A percentile compares a stretch with the other conserved stretches of the same genome.
Evolutionary conservation across 495 filamentous ascomycete genomes (phyloP).

Genomic region (Emericellopsis terricola): DNA sequence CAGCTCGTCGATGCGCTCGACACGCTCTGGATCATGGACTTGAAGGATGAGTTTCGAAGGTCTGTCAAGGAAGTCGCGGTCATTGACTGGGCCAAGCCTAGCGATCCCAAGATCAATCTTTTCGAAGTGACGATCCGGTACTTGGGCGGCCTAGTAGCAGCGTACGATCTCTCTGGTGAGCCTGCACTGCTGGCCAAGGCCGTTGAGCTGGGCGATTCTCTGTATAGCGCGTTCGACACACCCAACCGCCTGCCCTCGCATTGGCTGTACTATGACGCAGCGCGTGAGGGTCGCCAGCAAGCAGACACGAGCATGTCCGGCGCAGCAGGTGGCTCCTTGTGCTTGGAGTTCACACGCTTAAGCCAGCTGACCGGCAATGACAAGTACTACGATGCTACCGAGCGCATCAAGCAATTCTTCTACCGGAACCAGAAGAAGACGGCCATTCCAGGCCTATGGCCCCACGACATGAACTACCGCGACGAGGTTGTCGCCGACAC

Average conservation of each 20-base stretch:
- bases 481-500: slow-evolving; percentile 12
- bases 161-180: slow-evolving; percentile 51
- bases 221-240: slow-evolving; percentile 77
- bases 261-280: slow-evolving; percentile 35
- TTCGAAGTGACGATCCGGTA: slow-evolving; percentile 73
- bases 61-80: slow-evolving; percentile 48
- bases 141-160: slow-evolving; percentile 59
- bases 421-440: slow-evolving; percentile 50
- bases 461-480: slow-evolving; percentile 40
- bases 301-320: slow-evolving; percentile 13
- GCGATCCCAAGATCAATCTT: slow-evolving; percentile 33
- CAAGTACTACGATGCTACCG: slow-evolving; percentile 72
- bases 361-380: slow-evolving; percentile 64
- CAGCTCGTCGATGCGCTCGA: slow-evolving; percentile 76
- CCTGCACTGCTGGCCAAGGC: slow-evolving; percentile 55
- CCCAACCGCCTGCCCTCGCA: slow-evolving; percentile 74
- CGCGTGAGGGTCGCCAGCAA: slow-evolving; percentile 43
- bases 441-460: slow-evolving; percentile 69
- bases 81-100: slow-evolving; percentile 68
- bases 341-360: slow-evolving; percentile 71
- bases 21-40: slow-evolving; percentile 79
- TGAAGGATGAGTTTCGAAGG: slow-evolving; percentile 63
- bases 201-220: slow-evolving; percentile 60
- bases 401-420: slow-evolving; percentile 56
- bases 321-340: slow-evolving; percentile 61